These are phyloP conservation scores for Globisporangium perplexum DNA, from an alignment of 352 stramenopile species.

Conservation along the genomic window DNA sequence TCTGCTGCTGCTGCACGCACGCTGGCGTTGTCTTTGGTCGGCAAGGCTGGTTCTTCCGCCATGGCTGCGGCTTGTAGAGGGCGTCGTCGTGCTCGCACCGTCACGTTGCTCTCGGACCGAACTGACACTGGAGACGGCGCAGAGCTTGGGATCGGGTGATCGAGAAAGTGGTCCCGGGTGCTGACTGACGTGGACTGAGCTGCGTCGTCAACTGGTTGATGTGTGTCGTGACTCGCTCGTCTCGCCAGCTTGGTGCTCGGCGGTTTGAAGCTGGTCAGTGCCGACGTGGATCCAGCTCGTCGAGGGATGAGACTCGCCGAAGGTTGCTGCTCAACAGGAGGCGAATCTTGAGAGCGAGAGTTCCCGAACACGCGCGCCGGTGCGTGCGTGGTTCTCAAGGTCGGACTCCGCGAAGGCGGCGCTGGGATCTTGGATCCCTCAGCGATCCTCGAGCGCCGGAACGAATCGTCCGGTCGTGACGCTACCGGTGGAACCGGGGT, in stretches of 20 bases:
- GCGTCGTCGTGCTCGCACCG: conserved; percentile 5
- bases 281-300: background rate
- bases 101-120: conserved; percentile 11
- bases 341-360: conserved; percentile 11
- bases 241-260: background rate
- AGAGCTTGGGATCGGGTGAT: conserved; percentile 11
- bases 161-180: conserved; percentile 6
- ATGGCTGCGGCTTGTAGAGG: background rate
- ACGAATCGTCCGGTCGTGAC: conserved; percentile 8
- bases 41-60: background rate
- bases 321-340: background rate
- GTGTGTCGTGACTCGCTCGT: background rate
- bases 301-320: conserved; percentile 6
- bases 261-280: conserved; percentile 1
- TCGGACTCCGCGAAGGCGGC: conserved; percentile 4
- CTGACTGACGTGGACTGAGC: background rate
- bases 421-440: conserved; percentile 15
- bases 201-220: background rate
- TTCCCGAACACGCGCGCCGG: background rate
- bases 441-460: conserved; percentile 10
- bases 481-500: conserved; percentile 8
- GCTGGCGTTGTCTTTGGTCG: background rate
- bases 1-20: background rate
- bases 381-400: background rate
- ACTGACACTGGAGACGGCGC: background rate